Evolutionary conservation across 148 eudicot species (phyloP), one percentile per base, ranked within the genome.

Genomic region (Rhododendron williamsianum): DNA sequence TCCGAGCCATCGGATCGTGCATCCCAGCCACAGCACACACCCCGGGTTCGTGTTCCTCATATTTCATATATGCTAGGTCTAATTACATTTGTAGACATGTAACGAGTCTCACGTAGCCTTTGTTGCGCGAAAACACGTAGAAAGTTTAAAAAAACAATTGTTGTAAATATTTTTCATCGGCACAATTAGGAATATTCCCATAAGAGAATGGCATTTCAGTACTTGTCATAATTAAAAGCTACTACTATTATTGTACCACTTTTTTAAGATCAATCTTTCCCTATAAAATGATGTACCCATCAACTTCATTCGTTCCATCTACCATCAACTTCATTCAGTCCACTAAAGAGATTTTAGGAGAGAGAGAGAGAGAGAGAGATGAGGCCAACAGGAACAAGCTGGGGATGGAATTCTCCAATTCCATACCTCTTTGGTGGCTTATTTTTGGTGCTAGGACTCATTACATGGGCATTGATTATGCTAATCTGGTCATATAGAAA

Each of bases 381-480:
- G 82, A 54, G 27, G 30, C 46, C 69, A 27, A 33, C 30, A 45
- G 33, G 4, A 6, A 49, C 10, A 6, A 49, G 11, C 33, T 80
- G 58, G 82, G 16, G 18, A 49, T 83, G 85, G 85, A 73, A 74
- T 16, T 73, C 85, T 19, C 25, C 85, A 73, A 73, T 49, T 33
- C 48, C 69, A 8, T 83, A 83, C 71, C 41, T 83, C 2, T 73
- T 51, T 21, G 78, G 65, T 18, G 8, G 85, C 48, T 71, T 83
- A 73, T 38, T 65, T 25, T 58, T 84, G 48, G 19, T 84, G 73
- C 18, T 45, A 25, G 80, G 27, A 43, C 52, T 77, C 52, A 43
- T 77, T 46, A 13, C 19, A 1, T 27, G 35, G 18, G 38, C 76
- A 71, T 12, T 71, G 76, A 30, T 71, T 15, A 12, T 71, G 38